Percentiles rank a stretch among this genome's conserved stretches.
Evolutionary conservation across 768 basidiomycete species (phyloP).

Genomic region (Mycena albidolilacea): DNA sequence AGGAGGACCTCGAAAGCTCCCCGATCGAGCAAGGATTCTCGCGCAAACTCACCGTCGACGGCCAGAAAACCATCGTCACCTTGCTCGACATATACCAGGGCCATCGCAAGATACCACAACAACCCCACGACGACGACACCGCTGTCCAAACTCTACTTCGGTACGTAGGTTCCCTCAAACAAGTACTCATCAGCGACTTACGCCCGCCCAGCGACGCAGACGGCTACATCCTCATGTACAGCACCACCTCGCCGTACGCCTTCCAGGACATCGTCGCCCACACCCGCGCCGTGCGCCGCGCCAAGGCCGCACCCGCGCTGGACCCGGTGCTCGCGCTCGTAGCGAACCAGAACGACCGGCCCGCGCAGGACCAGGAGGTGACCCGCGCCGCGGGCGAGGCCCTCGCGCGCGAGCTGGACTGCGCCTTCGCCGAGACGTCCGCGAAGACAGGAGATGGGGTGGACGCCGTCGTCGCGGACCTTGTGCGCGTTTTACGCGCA

Average conservation of each 20-base stretch:
- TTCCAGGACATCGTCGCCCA: constrained; percentile 38
- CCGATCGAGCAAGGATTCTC: constrained; percentile 35
- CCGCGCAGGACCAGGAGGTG: constrained; percentile 39
- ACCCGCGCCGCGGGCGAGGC: constrained; percentile 30
- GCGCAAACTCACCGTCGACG: constrained; percentile 30
- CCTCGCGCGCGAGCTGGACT: constrained; percentile 37
- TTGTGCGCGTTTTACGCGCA: constrained; percentile 34
- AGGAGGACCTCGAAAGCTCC: constrained; percentile 32
- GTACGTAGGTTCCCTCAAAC: neutral
- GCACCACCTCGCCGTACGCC: constrained; percentile 39
- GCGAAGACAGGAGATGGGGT: constrained; percentile 37
- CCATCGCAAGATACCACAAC: constrained; percentile 15
- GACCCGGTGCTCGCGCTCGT: constrained; percentile 34
- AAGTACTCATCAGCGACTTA: constrained; percentile 1
- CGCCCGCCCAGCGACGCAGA: constrained; percentile 29
- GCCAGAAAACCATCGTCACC: constrained; percentile 36
- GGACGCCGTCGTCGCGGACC: constrained; percentile 16
- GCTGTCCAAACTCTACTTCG: constrained; percentile 15
- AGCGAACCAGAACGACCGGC: constrained; percentile 37
- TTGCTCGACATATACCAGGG: constrained; percentile 35
- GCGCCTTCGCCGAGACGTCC: constrained; percentile 31
- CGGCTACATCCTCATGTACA: constrained; percentile 41
- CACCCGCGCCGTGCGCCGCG: constrained; percentile 35
- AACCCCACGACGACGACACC: constrained; percentile 9
- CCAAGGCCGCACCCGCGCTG: constrained; percentile 19